Base-by-base conservation (phyloP, 2,329 filamentous ascomycete genomes). In the Graphiopsis chlorocephala region DNA sequence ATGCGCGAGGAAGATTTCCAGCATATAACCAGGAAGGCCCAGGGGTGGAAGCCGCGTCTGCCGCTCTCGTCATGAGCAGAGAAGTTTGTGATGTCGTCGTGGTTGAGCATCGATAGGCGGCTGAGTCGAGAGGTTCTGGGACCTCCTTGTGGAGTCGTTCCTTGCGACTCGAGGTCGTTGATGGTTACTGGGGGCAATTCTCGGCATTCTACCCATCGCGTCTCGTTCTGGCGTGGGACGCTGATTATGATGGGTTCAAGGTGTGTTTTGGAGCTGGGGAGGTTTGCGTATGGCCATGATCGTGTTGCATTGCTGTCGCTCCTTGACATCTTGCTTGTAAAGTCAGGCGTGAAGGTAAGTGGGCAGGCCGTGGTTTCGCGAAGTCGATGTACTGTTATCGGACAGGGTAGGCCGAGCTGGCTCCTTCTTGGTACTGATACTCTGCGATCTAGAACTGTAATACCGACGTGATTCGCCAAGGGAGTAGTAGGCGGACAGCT, bases 1-100 rank as follows among this genome's bases (percentile, higher is more conserved):
- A 78, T 78, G 2, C 75, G 78, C 69, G 79, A 81, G 0, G 80
- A 81, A 59, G 78, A 80, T 20, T 74, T 71, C 75, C 78, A 81
- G 68, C 80, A 77, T n/a, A 84, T 79, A 12, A 65, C 64, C 20
- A 82, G 65, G 70, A 83, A 82, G 42, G 79, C 76, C 50, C 72
- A 68, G 1, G 78, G 78, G 38, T 80, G 75, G 63, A 84, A 78
- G 35, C 81, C 79, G 20, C 73, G 73, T 58, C 81, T 73, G 2
- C 80, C 80, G 47, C 82, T 82, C 31, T 81, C 80, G 45, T 82
- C n/a, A 17, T 58, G 55, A 3, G 35, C 33, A 25, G 31, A 23
- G 25, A 28, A 42, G 3, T 20, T 20, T n/a, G 20, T 26, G 15
- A 45, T 15, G 15, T 55, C 48, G 23, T 55, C 31, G 48, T 55